Percentiles rank a stretch among this genome's conserved stretches.
Conservation (phyloP, 1,284 basidiomycete species). For the Rhodotorula mucilaginosa region DNA sequence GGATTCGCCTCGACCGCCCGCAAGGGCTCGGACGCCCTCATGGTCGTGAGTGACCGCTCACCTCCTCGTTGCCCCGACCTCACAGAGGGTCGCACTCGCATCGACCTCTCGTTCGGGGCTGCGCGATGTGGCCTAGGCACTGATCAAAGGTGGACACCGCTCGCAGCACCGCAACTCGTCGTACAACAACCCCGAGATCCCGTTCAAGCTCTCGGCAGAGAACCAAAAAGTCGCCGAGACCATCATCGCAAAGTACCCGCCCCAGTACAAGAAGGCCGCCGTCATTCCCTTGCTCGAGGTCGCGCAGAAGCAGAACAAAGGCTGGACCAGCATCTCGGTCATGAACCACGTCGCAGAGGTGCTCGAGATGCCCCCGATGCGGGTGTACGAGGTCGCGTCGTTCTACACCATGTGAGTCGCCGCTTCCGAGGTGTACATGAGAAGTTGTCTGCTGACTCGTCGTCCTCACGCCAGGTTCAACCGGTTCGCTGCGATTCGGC, state of each 20-base stretch:
- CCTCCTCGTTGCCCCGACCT: neutral
- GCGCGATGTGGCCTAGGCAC: neutral
- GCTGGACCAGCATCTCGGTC: constrained; percentile 97
- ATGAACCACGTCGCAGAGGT: constrained; percentile 94
- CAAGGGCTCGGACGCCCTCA: constrained; percentile 14
- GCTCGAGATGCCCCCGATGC: constrained; percentile 94
- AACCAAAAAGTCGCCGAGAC: constrained; percentile 82
- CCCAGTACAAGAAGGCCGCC: constrained; percentile 65
- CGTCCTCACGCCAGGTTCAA: constrained; percentile 6
- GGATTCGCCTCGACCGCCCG: constrained; percentile 20
- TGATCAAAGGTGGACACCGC: too few relatives aligned
- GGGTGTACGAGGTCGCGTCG: constrained; percentile 98
- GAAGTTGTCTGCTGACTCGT: constrained; percentile 1
- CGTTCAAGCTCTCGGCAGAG: constrained; percentile 79
- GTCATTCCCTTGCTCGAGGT: constrained; percentile 95
- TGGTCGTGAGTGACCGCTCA: constrained; percentile 22
- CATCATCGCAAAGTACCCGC: constrained; percentile 88
- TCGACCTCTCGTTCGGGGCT: neutral
- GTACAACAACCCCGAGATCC: constrained; percentile 58
- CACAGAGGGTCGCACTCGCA: neutral
- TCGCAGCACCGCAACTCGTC: constrained; percentile 40
- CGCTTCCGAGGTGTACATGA: neutral
- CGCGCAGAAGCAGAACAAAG: constrained; percentile 94
- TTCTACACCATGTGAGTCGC: constrained; percentile 97
- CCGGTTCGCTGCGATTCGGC: constrained; percentile 8